Conservation (phyloP, 2,329 filamentous ascomycete species). For the Colletotrichum phormii region DNA sequence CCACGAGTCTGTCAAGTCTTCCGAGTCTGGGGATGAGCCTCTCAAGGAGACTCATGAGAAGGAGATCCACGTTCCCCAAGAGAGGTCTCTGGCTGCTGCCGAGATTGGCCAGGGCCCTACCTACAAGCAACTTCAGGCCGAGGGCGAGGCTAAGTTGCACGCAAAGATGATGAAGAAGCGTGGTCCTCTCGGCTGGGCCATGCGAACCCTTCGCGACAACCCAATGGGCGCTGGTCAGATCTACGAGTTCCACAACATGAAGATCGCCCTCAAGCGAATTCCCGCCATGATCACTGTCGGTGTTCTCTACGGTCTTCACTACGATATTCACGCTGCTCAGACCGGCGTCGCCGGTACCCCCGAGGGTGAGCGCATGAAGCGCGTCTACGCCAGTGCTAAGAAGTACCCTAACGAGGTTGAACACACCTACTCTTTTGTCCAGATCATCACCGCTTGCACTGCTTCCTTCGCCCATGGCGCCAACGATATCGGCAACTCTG, state of each 20-base stretch:
- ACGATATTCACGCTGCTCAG: constrained; percentile 85
- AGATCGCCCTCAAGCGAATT: constrained; percentile 70
- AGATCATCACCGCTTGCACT: constrained; percentile 76
- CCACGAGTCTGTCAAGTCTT: constrained; percentile 42
- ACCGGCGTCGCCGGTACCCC: constrained; percentile 77
- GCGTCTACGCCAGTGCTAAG: constrained; percentile 71
- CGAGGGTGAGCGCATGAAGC: constrained; percentile 77
- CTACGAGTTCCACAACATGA: constrained; percentile 80
- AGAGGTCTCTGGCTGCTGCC: constrained; percentile 42
- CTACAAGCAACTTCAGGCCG: constrained; percentile 72
- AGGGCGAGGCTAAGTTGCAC: constrained; percentile 69
- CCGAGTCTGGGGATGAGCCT: constrained; percentile 53
- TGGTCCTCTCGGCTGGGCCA: constrained; percentile 84
- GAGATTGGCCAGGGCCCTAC: constrained; percentile 61
- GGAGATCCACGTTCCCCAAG: constrained; percentile 48
- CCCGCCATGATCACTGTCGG: constrained; percentile 75
- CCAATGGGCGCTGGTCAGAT: constrained; percentile 78
- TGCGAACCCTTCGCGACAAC: constrained; percentile 81
- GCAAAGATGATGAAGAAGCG: constrained; percentile 70
- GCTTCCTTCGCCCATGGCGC: constrained; percentile 82
- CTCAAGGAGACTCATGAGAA: constrained; percentile 50
- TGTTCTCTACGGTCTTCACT: constrained; percentile 79
- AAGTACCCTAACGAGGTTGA: constrained; percentile 80
- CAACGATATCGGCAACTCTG: constrained; percentile 81
- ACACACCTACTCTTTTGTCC: constrained; percentile 75